These are phyloP conservation scores for Perkinsus chesapeaki DNA, from an alignment of 169 alveolate genomes.

Conservation along the genomic window DNA sequence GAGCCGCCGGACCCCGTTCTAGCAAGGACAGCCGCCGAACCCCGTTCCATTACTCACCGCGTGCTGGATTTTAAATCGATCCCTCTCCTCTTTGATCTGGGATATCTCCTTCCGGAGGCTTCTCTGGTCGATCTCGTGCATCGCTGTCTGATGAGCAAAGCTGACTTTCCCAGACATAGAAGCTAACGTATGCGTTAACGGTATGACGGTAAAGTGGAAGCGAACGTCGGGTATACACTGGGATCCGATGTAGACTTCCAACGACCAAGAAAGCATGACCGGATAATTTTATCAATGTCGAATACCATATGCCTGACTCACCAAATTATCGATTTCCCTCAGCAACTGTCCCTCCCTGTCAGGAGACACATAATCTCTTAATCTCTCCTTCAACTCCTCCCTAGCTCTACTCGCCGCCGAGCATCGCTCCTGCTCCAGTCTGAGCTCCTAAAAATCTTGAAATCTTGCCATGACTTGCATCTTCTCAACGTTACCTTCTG, in stretches of 20 bases:
- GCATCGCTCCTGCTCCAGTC: not conserved
- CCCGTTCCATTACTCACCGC: not conserved
- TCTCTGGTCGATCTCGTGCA: not conserved
- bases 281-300: too few species aligned
- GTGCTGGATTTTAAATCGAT: not conserved
- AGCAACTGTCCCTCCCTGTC: not conserved
- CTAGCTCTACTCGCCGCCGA: not conserved
- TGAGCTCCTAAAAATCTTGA: not conserved
- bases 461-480: not conserved
- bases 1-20: too few species aligned
- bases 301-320: too few species aligned
- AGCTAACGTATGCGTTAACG: too few species aligned
- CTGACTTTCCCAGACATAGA: too few species aligned
- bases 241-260: too few species aligned
- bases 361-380: not conserved
- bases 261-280: too few species aligned
- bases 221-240: too few species aligned
- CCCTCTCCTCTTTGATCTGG: not conserved
- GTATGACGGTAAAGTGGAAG: too few species aligned
- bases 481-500: not conserved
- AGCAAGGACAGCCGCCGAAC: not conserved
- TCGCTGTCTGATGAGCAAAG: not conserved
- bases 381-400: not conserved
- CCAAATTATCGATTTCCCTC: not conserved
- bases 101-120: not conserved